Evolutionary conservation across 78 protist species (phyloP).

Genomic region (Dictyostelium capitatum): DNA sequence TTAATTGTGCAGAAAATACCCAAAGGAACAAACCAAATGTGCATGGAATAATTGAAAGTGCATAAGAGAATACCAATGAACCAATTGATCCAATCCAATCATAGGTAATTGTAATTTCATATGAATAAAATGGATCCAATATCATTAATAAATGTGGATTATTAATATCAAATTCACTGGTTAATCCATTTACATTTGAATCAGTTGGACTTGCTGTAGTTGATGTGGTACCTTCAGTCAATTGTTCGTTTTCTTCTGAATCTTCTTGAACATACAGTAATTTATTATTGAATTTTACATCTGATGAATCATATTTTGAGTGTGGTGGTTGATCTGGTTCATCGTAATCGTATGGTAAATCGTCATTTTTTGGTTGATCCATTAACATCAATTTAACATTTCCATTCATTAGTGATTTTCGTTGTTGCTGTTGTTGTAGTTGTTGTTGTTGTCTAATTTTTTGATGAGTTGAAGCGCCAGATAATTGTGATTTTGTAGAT

Average conservation of each 20-base stretch:
- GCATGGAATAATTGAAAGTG: slow-evolving; percentile 38
- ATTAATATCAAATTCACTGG: slow-evolving; percentile 16
- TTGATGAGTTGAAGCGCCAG: neutral
- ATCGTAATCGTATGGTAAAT: neutral
- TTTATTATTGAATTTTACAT: neutral
- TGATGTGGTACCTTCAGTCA: neutral
- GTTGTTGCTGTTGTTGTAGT: neutral
- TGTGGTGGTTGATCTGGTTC: neutral
- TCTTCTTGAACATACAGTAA: slow-evolving; percentile 7
- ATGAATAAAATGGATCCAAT: slow-evolving; percentile 55
- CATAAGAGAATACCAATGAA: slow-evolving; percentile 24
- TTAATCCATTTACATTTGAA: neutral
- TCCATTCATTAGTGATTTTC: too few relatives aligned
- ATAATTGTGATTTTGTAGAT: slow-evolving; percentile 26
- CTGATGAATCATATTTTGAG: neutral
- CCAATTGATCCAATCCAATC: slow-evolving; percentile 56
- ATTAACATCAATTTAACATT: neutral
- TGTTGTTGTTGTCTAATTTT: neutral
- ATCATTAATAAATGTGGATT: slow-evolving; percentile 49
- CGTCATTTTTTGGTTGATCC: neutral
- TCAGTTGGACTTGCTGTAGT: neutral
- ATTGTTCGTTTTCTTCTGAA: neutral
- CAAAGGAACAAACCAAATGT: slow-evolving; percentile 53
- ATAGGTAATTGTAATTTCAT: slow-evolving; percentile 25
- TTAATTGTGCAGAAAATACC: slow-evolving; percentile 56